Conservation (phyloP, 2,329 filamentous ascomycete genomes). For the Fusarium oligoseptatum region DNA sequence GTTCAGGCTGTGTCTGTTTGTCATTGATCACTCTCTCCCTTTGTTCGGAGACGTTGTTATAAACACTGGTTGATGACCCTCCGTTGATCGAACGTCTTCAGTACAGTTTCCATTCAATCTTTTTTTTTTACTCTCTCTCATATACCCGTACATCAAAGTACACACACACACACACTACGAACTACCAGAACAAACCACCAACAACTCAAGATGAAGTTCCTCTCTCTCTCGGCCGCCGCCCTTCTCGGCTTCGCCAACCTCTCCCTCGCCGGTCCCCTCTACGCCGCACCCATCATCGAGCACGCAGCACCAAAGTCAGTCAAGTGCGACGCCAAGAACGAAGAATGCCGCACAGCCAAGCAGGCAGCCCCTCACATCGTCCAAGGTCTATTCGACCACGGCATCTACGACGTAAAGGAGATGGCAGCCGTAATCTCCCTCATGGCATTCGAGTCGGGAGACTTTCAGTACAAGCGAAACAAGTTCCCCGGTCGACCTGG, state of each 20-base stretch:
- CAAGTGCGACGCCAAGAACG: slow-evolving; percentile 62
- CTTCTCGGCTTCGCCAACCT: slow-evolving; percentile 33
- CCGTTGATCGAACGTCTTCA: slow-evolving; percentile 1
- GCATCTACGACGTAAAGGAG: slow-evolving; percentile 66
- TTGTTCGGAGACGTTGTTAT: neutral
- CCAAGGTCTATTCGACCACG: slow-evolving; percentile 69
- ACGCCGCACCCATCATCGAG: slow-evolving; percentile 58
- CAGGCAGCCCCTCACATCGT: slow-evolving; percentile 71
- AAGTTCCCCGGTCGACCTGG: slow-evolving; percentile 68
- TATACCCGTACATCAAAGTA: neutral
- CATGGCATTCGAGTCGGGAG: slow-evolving; percentile 77
- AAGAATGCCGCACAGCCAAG: slow-evolving; percentile 75
- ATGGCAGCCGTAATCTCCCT: slow-evolving; percentile 79
- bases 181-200: neutral
- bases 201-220: slow-evolving; percentile 46
- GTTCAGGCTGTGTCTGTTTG: neutral
- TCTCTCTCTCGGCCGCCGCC: slow-evolving; percentile 29
- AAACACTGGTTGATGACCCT: neutral
- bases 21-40: neutral
- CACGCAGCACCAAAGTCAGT: slow-evolving; percentile 69
- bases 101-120: neutral
- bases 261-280: slow-evolving; percentile 33
- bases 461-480: slow-evolving; percentile 81
- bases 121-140: neutral
- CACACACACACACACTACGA: neutral